Evolutionary conservation across 805 yeast species (phyloP).

Genomic region (Cyberlindnera lachancei): DNA sequence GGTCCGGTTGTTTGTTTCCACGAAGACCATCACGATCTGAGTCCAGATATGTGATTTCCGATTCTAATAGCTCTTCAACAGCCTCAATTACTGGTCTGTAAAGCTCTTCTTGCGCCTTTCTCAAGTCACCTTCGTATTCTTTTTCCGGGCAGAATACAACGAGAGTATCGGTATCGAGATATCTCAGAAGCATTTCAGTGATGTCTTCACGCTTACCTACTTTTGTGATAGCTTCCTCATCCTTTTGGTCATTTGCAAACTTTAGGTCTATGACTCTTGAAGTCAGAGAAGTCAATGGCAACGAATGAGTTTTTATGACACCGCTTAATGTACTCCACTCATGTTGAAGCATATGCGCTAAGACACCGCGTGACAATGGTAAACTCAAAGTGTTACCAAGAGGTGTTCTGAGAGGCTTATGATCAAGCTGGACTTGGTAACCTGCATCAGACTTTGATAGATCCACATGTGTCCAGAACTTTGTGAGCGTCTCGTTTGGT

Average conservation of each 20-base stretch:
- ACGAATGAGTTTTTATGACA: slow-evolving; percentile 63
- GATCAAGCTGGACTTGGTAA: slow-evolving; percentile 58
- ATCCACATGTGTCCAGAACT: slow-evolving; percentile 76
- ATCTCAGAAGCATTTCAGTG: slow-evolving; percentile 57
- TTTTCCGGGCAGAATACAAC: slow-evolving; percentile 72
- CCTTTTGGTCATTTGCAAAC: slow-evolving; percentile 29
- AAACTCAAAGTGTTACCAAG: slow-evolving; percentile 62
- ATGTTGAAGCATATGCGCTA: slow-evolving; percentile 72
- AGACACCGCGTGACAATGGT: slow-evolving; percentile 47
- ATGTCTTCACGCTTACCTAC: slow-evolving; percentile 53
- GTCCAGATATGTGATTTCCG: slow-evolving; percentile 53
- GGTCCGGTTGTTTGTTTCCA: slow-evolving; percentile 66
- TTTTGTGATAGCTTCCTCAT: slow-evolving; percentile 47
- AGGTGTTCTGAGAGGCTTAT: slow-evolving; percentile 77
- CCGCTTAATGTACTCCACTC: slow-evolving; percentile 79
- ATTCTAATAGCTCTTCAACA: slow-evolving; percentile 50
- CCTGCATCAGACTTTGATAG: slow-evolving; percentile 24
- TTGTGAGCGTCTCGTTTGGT: slow-evolving; percentile 46
- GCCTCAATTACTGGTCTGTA: slow-evolving; percentile 69
- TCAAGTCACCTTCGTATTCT: slow-evolving; percentile 78
- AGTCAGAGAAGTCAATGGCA: slow-evolving; percentile 83
- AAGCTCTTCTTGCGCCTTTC: slow-evolving; percentile 70
- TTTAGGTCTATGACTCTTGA: slow-evolving; percentile 81
- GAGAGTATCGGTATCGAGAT: slow-evolving; percentile 90
- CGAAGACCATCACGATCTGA: slow-evolving; percentile 74